A percentile compares a stretch with the other conserved stretches of the same genome.
These are phyloP conservation scores for Sporothrix luriei DNA, from an alignment of 2,329 filamentous ascomycete genomes.

Conservation along the genomic window DNA sequence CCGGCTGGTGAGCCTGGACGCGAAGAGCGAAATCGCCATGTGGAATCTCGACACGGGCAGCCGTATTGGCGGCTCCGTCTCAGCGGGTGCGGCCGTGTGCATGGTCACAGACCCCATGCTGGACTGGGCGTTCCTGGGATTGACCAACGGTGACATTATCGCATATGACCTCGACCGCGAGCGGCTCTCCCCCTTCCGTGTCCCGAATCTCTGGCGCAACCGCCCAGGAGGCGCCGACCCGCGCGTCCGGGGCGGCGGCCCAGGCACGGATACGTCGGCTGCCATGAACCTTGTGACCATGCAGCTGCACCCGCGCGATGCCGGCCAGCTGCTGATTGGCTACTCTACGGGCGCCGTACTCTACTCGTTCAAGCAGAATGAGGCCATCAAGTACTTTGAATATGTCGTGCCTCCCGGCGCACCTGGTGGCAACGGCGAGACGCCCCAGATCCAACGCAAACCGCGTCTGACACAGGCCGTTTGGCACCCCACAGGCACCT, in stretches of 20 bases:
- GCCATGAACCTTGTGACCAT: slow-evolving; percentile 69
- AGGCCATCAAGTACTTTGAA: slow-evolving; percentile 74
- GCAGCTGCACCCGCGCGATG: slow-evolving; percentile 85
- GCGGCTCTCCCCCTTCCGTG: slow-evolving; percentile 70
- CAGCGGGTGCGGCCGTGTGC: slow-evolving; percentile 73
- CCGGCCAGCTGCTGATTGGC: slow-evolving; percentile 88
- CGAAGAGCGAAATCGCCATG: slow-evolving; percentile 79
- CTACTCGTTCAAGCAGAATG: slow-evolving; percentile 93
- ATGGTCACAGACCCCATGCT: slow-evolving; percentile 84
- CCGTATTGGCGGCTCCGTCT: slow-evolving; percentile 68
- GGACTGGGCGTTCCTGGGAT: slow-evolving; percentile 87
- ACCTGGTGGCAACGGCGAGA: slow-evolving; percentile 73
- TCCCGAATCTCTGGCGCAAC: slow-evolving; percentile 85
- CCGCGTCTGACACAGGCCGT: slow-evolving; percentile 79
- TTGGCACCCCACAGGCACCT: slow-evolving; percentile 95
- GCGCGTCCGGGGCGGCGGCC: background rate
- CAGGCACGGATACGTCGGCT: background rate
- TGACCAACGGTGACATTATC: slow-evolving; percentile 79
- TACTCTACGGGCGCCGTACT: slow-evolving; percentile 85
- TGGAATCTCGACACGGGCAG: slow-evolving; percentile 76
- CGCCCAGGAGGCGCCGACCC: slow-evolving; percentile 55
- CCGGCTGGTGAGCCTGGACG: slow-evolving; percentile 81
- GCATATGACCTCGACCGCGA: slow-evolving; percentile 93
- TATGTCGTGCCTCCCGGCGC: slow-evolving; percentile 82
- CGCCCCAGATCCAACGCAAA: slow-evolving; percentile 63